Evolutionary conservation across 495 filamentous ascomycete species (phyloP), one percentile per base, ranked within the genome.

Genomic region (Stereocaulon alpinum): DNA sequence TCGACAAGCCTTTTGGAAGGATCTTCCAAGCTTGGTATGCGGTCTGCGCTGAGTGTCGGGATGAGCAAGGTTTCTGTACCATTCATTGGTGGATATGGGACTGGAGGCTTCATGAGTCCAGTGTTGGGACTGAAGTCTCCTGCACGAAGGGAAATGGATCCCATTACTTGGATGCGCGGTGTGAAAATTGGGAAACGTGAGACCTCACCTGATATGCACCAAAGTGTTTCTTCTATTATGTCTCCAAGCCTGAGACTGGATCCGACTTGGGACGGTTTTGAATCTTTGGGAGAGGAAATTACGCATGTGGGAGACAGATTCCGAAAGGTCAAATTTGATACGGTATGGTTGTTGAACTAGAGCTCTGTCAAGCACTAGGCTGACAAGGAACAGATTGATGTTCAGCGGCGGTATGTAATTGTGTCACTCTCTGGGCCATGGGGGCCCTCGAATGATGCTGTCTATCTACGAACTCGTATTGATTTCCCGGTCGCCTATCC

Each of bases 81-180:
- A 0, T 72, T 73, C 52, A 56, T 67, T 58, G 72, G 70, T 50
- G 72, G 67, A 37, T 76, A 69, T 71, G 74, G 61, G 10, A 75
- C 74, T 42, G 69, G 74, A 42, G 72, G 71, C 17, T 76, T 74
- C 52, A 73, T 77, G 62, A 79, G 76, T 50, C 72, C 76, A 14
- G 73, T 80, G 12, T 74, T 81, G 32, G 82, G 84, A 7, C 86
- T 85, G 2, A 83, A 81, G 47, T 77, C 76, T 24, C 76, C 72
- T 40, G 53, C 76, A 15, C 73, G 74, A 52, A 83, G 81, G 53
- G 78, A 85, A 49, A 75, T 78, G n/a, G 89, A 90, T 64, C 78
- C 89, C 40, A 92, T 96, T 59, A 79, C 83, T 15, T 96, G 91
- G 91, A 95, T 96, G 88, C 88, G 84, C 59, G 89, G 90, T 34